Evolutionary conservation across 768 basidiomycete genomes (phyloP).

Genomic region (Hydnum rufescens): DNA sequence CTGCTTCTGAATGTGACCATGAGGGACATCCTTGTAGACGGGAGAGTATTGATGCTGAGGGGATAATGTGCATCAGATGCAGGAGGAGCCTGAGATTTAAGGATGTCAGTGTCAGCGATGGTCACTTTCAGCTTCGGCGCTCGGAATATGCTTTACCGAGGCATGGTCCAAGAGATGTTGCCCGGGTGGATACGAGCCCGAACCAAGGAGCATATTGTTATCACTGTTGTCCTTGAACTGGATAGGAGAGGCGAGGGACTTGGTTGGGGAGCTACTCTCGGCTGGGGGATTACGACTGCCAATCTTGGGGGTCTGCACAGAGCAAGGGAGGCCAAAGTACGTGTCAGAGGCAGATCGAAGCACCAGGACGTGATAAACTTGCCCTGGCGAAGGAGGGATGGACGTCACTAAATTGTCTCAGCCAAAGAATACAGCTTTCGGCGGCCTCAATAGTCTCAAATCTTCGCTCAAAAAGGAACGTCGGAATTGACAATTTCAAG

Average conservation of each 20-base stretch:
- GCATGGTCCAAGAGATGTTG: no score
- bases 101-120: no score
- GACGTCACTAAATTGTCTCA: conserved; percentile 53
- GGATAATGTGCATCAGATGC: not conserved
- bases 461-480: conserved; percentile 21
- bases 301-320: not conserved
- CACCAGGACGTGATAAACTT: conserved; percentile 3
- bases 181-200: no score
- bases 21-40: not conserved
- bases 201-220: no score
- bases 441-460: conserved; percentile 49
- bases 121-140: no score
- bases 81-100: no score
- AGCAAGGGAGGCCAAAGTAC: not conserved
- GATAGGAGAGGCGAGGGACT: not conserved
- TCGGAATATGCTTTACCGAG: no score
- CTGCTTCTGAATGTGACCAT: not conserved
- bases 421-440: conserved; percentile 48
- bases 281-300: not conserved
- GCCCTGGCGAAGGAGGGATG: conserved; percentile 83
- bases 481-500: not conserved
- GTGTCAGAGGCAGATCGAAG: not conserved
- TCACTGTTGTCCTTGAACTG: not conserved
- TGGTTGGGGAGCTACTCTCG: not conserved
- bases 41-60: not conserved